Base-by-base conservation (phyloP, 73 alveolate species). In the Paramecium sonneborni region DNA sequence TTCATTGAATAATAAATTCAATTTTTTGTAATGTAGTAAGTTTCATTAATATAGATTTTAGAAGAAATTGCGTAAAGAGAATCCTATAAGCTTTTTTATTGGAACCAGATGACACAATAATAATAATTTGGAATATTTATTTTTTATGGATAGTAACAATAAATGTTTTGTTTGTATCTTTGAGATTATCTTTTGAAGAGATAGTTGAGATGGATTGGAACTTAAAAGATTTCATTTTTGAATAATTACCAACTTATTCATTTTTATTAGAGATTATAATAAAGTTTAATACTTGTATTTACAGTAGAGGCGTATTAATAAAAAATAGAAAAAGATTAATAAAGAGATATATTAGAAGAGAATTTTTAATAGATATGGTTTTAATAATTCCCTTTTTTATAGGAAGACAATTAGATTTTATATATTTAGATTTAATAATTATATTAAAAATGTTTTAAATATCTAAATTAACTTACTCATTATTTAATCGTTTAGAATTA, bases 51-150 rank as follows among this genome's bases (percentile, higher is more conserved):
- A 10, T 14, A 43, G 9, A 9, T 10, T 43, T 10, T 43, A 14
- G 14, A 43, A 43, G 58, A 14, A 9, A 43, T 43, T n/a, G n/a
- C n/a, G n/a, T 43, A 9, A 14, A 14, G n/a, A 43, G 14, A 43
- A 43, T 43, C 58, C 14, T 10, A 43, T 43, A 43, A 43, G 14
- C n/a, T 10, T 57, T 57, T 26, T 18, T 74, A 74, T 32, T 74
- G 21, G 34, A 74, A 74, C 90, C 90, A 43, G 90, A 79, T 44
- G 90, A 79, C 28, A 79, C 69, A 3, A 14, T 39, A 15, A 79
- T 79, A 24, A 79, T 79, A 41, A 8, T 79, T 1, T 79, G 90
- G 90, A 79, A 79, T 44, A 79, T 79, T 12, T 79, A 79, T n/a
- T 12, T 79, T 23, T 18, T 79, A 12, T 6, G 39, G 5, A 79